Conservation (phyloP, 2,329 filamentous ascomycete genomes). For the Trichoderma sp. region DNA sequence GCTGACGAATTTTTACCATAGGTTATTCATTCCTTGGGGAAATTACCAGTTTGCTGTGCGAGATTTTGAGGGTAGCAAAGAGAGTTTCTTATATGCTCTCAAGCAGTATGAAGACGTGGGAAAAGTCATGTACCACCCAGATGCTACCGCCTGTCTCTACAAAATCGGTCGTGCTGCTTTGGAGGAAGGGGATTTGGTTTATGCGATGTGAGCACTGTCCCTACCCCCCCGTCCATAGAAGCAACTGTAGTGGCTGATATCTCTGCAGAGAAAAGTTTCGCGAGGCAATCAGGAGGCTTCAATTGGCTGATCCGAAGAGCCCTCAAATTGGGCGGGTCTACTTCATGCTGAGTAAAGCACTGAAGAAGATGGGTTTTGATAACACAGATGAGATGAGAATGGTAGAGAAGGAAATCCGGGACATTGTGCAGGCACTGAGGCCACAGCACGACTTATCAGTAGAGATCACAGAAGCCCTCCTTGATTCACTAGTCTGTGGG, state of each 20-base stretch:
- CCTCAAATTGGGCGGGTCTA: background rate
- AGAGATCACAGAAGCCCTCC: background rate
- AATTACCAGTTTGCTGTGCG: too few species aligned
- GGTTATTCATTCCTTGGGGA: too few species aligned
- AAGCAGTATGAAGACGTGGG: background rate
- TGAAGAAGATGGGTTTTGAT: background rate
- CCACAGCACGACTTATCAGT: background rate
- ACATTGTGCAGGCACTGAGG: fast-evolving
- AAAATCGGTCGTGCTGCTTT: background rate
- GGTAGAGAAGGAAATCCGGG: background rate
- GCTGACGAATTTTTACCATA: background rate
- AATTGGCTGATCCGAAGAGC: background rate
- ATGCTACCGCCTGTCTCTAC: background rate
- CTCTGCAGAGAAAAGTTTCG: background rate
- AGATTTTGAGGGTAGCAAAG: too few species aligned
- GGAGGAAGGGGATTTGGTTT: background rate
- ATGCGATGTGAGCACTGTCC: background rate
- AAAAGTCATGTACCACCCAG: background rate
- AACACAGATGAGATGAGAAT: background rate
- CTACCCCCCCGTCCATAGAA: too few species aligned
- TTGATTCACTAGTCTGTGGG: background rate
- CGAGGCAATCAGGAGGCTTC: background rate
- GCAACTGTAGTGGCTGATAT: too few species aligned
- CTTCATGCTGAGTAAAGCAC: background rate
- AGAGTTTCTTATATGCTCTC: background rate